Conservation (phyloP, 768 basidiomycete genomes). For the Phylloporus arenicola region DNA sequence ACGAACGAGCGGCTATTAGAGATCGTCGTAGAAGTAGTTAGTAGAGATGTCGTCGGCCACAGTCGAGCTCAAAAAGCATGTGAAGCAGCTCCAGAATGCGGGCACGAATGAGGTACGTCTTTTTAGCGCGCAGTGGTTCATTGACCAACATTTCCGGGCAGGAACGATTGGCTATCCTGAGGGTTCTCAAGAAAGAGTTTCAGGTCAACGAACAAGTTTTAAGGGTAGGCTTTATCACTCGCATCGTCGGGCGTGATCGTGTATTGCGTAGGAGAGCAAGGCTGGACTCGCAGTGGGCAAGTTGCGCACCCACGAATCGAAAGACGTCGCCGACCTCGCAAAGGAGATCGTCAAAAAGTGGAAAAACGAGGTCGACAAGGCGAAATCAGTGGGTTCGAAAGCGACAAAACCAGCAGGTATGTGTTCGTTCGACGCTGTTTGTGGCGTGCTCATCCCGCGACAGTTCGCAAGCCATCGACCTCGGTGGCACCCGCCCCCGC, state of each 20-base stretch:
- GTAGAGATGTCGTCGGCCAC: constrained; percentile 24
- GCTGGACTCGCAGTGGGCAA: constrained; percentile 91
- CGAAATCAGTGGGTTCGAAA: constrained; percentile 33
- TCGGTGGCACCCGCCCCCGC: constrained; percentile 37
- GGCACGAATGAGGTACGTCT: constrained; percentile 51
- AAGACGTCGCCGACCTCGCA: constrained; percentile 73
- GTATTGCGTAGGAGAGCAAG: constrained; percentile 70
- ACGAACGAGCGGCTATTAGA: constrained; percentile 17
- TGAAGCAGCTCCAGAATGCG: constrained; percentile 70
- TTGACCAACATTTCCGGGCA: constrained; percentile 31
- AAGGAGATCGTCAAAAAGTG: constrained; percentile 91
- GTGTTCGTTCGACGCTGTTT: constrained; percentile 9
- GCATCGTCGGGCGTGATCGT: constrained; percentile 2
- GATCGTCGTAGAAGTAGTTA: background rate
- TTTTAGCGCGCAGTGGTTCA: constrained; percentile 28
- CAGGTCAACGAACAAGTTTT: constrained; percentile 68
- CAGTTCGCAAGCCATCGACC: constrained; percentile 31
- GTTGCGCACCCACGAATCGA: constrained; percentile 66
- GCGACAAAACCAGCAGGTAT: constrained; percentile 32
- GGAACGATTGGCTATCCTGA: constrained; percentile 61
- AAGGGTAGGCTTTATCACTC: constrained; percentile 49
- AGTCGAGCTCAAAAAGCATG: constrained; percentile 71
- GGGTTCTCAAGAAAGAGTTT: constrained; percentile 58
- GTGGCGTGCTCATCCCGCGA: too few species aligned
- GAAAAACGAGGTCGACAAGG: constrained; percentile 83